Evolutionary conservation across 441 rosid species (phyloP).

Genomic region (Pelargonium cotyledonis): DNA sequence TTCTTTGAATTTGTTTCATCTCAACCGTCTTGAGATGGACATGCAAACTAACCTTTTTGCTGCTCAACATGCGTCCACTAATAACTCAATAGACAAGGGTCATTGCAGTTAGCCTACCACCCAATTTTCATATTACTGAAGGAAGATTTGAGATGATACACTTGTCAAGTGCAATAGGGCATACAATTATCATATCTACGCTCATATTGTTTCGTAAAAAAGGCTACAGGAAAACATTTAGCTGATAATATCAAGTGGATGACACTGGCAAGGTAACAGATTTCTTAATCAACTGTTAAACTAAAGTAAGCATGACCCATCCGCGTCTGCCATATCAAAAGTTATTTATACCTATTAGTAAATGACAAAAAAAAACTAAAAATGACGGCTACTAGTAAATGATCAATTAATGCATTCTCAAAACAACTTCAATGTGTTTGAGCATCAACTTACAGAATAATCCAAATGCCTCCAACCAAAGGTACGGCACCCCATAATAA

Average conservation of each 20-base stretch:
- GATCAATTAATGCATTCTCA: background rate
- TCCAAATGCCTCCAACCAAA: slow-evolving; percentile 79
- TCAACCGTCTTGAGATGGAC: background rate
- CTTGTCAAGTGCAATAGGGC: background rate
- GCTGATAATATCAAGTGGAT: background rate
- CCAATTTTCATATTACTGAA: background rate
- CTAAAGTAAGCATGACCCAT: background rate
- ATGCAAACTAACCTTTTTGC: background rate
- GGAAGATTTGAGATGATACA: background rate
- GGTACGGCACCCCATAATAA: slow-evolving; percentile 80
- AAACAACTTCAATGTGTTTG: background rate
- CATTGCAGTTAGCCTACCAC: background rate
- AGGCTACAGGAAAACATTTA: background rate
- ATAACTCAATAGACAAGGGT: background rate
- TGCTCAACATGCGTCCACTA: background rate
- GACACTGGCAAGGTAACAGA: background rate
- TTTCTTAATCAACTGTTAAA: background rate
- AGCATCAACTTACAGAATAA: slow-evolving; percentile 51
- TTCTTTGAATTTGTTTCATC: too few species aligned
- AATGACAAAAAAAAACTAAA: background rate
- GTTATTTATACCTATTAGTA: background rate
- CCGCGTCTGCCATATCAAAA: background rate
- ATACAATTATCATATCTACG: background rate
- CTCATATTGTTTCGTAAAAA: background rate
- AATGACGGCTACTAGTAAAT: background rate